A percentile compares a stretch with the other conserved stretches of the same genome.
Evolutionary conservation across 1,139 yeast genomes (phyloP).

Genomic region (Candida sp.): DNA sequence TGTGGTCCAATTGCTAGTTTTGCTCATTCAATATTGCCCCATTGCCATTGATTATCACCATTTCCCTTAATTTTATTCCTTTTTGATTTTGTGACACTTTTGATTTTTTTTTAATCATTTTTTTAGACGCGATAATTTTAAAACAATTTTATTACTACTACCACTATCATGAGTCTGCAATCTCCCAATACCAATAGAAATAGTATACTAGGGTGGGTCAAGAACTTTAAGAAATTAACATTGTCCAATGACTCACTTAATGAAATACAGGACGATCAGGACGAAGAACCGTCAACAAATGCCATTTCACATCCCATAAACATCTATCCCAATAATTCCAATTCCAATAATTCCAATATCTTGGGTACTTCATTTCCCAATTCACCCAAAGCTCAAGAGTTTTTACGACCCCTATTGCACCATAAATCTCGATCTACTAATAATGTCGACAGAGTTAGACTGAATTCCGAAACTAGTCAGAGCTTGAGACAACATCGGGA

Average conservation of each 20-base stretch:
- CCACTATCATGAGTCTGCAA: conserved; percentile 32
- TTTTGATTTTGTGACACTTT: not conserved
- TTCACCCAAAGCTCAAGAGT: conserved; percentile 21
- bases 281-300: conserved; percentile 2
- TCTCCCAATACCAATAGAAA: conserved; percentile 41
- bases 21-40: too few relatives aligned
- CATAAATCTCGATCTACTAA: conserved; percentile 51
- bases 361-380: conserved; percentile 3
- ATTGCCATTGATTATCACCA: too few relatives aligned
- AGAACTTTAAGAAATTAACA: conserved; percentile 39
- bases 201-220: conserved; percentile 48
- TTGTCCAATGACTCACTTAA: conserved; percentile 40
- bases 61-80: too few relatives aligned
- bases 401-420: conserved; percentile 44
- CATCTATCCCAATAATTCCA: conserved; percentile 4
- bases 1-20: too few relatives aligned
- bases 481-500: conserved; percentile 55
- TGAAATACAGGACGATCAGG: conserved; percentile 30
- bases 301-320: conserved; percentile 6
- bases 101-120: not conserved
- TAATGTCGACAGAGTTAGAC: conserved; percentile 39
- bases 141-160: not conserved
- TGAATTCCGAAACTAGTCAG: conserved; percentile 16
- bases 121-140: not conserved
- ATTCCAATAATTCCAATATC: conserved; percentile 4